Evolutionary conservation across 495 filamentous ascomycete species (phyloP), one percentile per base, ranked within the genome.

Genomic region (Rhizodiscina lignyota): DNA sequence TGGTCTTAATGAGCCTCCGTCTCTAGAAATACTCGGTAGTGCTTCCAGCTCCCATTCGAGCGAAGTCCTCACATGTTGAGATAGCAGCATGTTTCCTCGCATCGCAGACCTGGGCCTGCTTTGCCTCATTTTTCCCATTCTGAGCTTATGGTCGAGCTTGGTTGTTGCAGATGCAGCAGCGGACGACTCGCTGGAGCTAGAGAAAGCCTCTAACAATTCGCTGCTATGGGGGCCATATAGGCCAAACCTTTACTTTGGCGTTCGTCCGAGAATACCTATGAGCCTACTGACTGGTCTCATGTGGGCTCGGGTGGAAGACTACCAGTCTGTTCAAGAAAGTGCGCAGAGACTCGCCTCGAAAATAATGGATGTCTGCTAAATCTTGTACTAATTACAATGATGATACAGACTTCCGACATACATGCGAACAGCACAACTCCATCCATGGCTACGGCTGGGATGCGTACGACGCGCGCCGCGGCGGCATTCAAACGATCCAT

Each of bases 371-470:
- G n/a, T n/a, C n/a, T n/a, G n/a, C n/a, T n/a, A n/a, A n/a, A n/a
- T n/a, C n/a, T n/a, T n/a, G n/a, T n/a, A n/a, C n/a, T n/a, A n/a
- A n/a, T n/a, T n/a, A n/a, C n/a, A n/a, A n/a, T n/a, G n/a, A n/a
- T n/a, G n/a, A 13, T 12, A 21, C 58, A 94, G 85, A 74, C 50
- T 74, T 94, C 44, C 76, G 89, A 40, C 80, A 96, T 54, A 92
- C 91, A 0, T 97, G 89, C 57, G 89, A 96, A 51, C 89, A 97
- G 54, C 67, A 86, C 52, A 83, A 93, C 51, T 79, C 77, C 39
- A 94, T 97, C 79, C 74, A 74, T 28, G 85, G 89, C 23, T 97
- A 97, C 52, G 89, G 87, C 40, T 97, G 89, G 89, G 87, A 96
- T 43, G 70, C 89, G 48, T 97, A 91, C 58, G 89, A 96, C 54